phyloP scores from a whole-genome alignment of 1,139 yeast species.

The Saccharomycopsis hybrid region DNA sequence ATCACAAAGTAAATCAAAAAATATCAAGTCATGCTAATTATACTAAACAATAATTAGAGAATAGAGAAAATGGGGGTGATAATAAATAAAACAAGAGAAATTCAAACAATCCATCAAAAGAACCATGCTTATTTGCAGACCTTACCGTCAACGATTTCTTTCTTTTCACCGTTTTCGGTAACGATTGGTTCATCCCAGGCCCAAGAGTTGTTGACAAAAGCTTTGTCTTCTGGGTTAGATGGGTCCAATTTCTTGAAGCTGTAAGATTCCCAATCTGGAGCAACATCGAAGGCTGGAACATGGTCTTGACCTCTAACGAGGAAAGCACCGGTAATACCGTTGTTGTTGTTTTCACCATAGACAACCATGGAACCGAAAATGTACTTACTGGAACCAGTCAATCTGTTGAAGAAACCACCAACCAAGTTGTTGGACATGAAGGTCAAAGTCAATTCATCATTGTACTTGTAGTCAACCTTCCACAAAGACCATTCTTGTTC shows the following conservation, averaged over 20 bases:
- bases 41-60: background rate
- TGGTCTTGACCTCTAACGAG: conserved; percentile 91
- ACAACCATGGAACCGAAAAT: conserved; percentile 91
- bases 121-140: conserved; percentile 53
- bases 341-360: conserved; percentile 97
- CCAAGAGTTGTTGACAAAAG: conserved; percentile 67
- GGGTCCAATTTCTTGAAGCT: conserved; percentile 61
- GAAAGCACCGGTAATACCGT: conserved; percentile 95
- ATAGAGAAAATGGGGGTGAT: background rate
- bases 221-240: conserved; percentile 60
- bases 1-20: too few species aligned
- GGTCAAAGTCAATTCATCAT: conserved; percentile 93
- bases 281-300: conserved; percentile 92
- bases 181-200: conserved; percentile 79
- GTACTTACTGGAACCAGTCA: conserved; percentile 86
- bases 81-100: background rate
- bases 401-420: conserved; percentile 98
- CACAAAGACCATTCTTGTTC: conserved; percentile 92
- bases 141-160: conserved; percentile 76
- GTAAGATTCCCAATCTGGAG: conserved; percentile 98
- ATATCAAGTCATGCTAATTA: too few species aligned
- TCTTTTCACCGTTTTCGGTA: conserved; percentile 53
- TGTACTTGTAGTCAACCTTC: conserved; percentile 95
- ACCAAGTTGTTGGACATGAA: conserved; percentile 98
- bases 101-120: background rate